These are phyloP conservation scores for Epichloe coenophiala DNA, from an alignment of 2,329 filamentous ascomycete species.

Conservation along the genomic window DNA sequence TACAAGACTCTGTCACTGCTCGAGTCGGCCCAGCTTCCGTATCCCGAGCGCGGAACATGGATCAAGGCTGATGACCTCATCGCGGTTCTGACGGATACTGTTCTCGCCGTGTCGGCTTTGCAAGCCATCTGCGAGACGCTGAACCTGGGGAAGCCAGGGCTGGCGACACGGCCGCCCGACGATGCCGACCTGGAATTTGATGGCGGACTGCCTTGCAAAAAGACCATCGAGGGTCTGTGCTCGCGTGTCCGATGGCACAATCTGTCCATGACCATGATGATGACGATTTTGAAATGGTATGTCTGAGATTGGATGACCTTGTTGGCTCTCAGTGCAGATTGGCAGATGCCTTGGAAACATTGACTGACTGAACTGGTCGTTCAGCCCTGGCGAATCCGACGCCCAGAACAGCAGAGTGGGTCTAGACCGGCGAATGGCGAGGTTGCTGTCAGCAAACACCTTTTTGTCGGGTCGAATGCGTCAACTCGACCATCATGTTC, in stretches of 20 bases:
- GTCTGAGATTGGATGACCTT: conserved; percentile 1
- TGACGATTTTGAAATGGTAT: conserved; percentile 26
- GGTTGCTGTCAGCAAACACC: conserved; percentile 22
- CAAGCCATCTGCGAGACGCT: conserved; percentile 15
- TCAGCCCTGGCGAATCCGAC: conserved; percentile 21
- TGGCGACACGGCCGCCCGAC: conserved; percentile 4
- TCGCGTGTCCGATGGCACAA: conserved; percentile 24
- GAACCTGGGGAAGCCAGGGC: conserved; percentile 1
- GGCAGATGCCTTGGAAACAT: conserved; percentile 2
- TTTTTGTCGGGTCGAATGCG: conserved; percentile 19
- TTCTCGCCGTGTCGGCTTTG: conserved; percentile 22
- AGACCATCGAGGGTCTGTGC: conserved; percentile 16
- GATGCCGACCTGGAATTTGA: neutral
- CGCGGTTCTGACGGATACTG: conserved; percentile 22
- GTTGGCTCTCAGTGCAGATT: too few relatives aligned
- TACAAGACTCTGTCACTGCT: conserved; percentile 22
- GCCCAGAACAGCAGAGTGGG: conserved; percentile 22
- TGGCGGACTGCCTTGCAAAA: conserved; percentile 10
- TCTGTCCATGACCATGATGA: conserved; percentile 25
- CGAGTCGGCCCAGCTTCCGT: conserved; percentile 19
- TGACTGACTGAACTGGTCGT: too few relatives aligned
- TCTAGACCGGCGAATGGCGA: conserved; percentile 19
- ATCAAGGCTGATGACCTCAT: conserved; percentile 22
- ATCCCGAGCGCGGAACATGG: conserved; percentile 22
- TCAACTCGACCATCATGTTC: conserved; percentile 12